Percentiles rank a stretch among this genome's conserved stretches.
Conservation (phyloP, 176 grass and related monocot genomes). For the Tillandsia leiboldiana region DNA sequence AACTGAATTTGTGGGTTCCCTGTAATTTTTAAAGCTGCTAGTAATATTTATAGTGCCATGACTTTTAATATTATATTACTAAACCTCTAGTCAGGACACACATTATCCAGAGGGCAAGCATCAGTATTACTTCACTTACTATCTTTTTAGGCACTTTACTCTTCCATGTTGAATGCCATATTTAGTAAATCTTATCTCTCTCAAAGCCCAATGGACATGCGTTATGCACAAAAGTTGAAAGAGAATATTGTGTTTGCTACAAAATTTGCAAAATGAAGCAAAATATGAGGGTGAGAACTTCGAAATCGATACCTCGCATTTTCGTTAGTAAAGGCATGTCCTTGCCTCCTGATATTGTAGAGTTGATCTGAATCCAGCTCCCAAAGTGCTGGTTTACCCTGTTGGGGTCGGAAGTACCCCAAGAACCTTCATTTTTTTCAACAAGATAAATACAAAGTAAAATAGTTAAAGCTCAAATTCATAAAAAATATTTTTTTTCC, state of each 20-base stretch:
- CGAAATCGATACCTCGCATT: slow-evolving; percentile 34
- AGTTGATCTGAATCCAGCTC: slow-evolving; percentile 59
- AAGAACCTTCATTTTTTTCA: slow-evolving; percentile 55
- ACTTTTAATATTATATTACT: too few relatives aligned
- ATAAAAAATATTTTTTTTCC: background rate
- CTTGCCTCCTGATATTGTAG: slow-evolving; percentile 28
- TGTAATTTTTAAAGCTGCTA: too few relatives aligned
- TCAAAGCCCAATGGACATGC: background rate
- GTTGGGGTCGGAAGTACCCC: slow-evolving; percentile 71
- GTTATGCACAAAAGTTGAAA: slow-evolving; percentile 3
- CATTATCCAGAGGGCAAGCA: too few relatives aligned
- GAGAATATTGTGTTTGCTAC: background rate
- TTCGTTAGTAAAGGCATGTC: slow-evolving; percentile 25
- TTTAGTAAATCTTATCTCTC: too few relatives aligned
- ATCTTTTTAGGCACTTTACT: too few relatives aligned
- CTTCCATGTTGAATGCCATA: too few relatives aligned
- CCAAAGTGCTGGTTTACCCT: slow-evolving; percentile 69
- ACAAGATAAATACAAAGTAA: slow-evolving; percentile 9
- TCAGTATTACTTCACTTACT: too few relatives aligned
- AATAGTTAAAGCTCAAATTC: background rate
- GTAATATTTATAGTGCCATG: too few relatives aligned
- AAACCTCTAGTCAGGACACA: too few relatives aligned
- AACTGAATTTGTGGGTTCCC: too few relatives aligned
- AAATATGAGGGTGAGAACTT: background rate
- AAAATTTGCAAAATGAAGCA: background rate